A percentile compares a stretch with the other conserved stretches of the same genome.
Conservation (phyloP, 805 yeast genomes). For the Starmerella cellae region DNA sequence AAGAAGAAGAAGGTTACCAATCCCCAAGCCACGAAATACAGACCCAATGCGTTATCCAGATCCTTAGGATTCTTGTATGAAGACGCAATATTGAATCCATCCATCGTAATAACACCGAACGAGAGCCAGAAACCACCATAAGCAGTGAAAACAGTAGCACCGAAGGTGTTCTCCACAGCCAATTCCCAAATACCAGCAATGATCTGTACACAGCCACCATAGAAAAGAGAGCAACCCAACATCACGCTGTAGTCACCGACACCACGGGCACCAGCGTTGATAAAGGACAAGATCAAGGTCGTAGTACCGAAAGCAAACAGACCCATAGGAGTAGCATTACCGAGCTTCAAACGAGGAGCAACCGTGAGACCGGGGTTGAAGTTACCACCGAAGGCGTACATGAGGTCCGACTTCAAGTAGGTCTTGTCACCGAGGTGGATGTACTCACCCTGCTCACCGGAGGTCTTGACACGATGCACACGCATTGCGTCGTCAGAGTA, state of each 20-base stretch:
- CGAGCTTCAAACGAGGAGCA: constrained; percentile 38
- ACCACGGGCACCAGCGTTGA: constrained; percentile 47
- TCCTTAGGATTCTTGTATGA: constrained; percentile 29
- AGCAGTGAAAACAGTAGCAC: constrained; percentile 37
- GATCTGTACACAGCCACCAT: constrained; percentile 49
- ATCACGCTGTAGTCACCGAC: constrained; percentile 41
- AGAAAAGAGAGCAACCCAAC: constrained; percentile 48
- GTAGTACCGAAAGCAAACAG: constrained; percentile 47
- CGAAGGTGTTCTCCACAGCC: constrained; percentile 51
- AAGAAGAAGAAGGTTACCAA: constrained; percentile 45
- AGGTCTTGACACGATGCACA: constrained; percentile 10
- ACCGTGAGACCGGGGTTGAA: constrained; percentile 33
- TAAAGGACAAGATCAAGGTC: constrained; percentile 44
- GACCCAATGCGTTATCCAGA: constrained; percentile 39
- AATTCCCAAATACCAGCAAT: constrained; percentile 61
- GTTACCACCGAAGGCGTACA: constrained; percentile 51
- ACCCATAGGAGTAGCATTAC: constrained; percentile 55
- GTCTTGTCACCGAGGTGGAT: constrained; percentile 31
- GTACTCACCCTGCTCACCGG: constrained; percentile 19
- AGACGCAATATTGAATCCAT: constrained; percentile 38
- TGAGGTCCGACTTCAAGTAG: constrained; percentile 37
- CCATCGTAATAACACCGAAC: constrained; percentile 43
- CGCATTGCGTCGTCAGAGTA: no score
- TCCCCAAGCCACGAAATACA: constrained; percentile 50
- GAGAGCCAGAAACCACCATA: constrained; percentile 56